phyloP scores from a whole-genome alignment of 192 early-diverging fungal genomes.

The Rhizophagus sp. region DNA sequence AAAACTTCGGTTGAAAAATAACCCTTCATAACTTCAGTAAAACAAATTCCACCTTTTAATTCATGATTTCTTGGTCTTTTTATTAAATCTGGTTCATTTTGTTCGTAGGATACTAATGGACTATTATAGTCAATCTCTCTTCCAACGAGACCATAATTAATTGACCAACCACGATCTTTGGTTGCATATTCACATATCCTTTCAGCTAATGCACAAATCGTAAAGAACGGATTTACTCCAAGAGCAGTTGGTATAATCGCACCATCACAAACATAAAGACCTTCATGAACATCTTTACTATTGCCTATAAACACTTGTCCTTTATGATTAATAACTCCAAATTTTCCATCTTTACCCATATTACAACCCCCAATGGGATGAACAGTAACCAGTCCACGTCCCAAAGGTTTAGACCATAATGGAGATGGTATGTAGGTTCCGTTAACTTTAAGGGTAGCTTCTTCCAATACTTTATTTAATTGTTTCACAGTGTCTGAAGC shows the following conservation, averaged over 20 bases:
- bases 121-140: conserved; percentile 38
- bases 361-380: conserved; percentile 52
- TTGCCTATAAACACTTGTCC: conserved; percentile 42
- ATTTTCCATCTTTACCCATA: conserved; percentile 37
- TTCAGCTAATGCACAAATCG: conserved; percentile 48
- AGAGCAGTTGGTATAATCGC: conserved; percentile 48
- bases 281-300: conserved; percentile 43
- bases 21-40: conserved; percentile 48
- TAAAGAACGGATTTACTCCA: conserved; percentile 54
- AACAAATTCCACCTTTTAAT: conserved; percentile 31
- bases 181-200: conserved; percentile 39
- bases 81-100: background rate
- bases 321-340: conserved; percentile 52
- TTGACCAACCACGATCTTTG: conserved; percentile 41
- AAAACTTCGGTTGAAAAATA: conserved; percentile 44
- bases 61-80: conserved; percentile 8
- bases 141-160: conserved; percentile 40
- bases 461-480: conserved; percentile 36
- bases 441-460: conserved; percentile 27
- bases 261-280: conserved; percentile 51
- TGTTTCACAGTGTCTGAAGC: conserved; percentile 31
- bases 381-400: conserved; percentile 44
- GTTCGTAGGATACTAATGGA: conserved; percentile 27
- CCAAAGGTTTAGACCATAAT: conserved; percentile 33
- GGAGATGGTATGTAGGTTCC: conserved; percentile 45